phyloP scores from a whole-genome alignment of 192 early-diverging fungal genomes.

The Dissophora globulifera region DNA sequence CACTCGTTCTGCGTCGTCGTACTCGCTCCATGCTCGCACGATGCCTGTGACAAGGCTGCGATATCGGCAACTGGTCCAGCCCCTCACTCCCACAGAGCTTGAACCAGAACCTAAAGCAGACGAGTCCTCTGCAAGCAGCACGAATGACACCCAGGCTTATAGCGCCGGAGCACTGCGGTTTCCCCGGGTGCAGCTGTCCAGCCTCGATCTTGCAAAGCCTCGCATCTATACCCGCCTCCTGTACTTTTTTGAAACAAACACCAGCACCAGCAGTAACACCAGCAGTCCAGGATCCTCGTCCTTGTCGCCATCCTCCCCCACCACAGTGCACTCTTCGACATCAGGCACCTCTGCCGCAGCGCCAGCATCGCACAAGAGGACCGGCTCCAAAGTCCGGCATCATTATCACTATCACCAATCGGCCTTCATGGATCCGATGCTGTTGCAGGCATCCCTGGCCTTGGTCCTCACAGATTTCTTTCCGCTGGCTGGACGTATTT shows the following conservation, averaged over 20 bases:
- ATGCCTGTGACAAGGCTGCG: slow-evolving; percentile 27
- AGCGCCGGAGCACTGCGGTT: slow-evolving; percentile 6
- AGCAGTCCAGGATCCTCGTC: neutral
- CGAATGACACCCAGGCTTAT: neutral
- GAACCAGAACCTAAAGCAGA: slow-evolving; percentile 22
- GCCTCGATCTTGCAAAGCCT: slow-evolving; percentile 50
- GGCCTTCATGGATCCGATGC: slow-evolving; percentile 49
- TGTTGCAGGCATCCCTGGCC: slow-evolving; percentile 47
- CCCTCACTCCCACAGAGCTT: slow-evolving; percentile 44
- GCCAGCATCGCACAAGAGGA: slow-evolving; percentile 5
- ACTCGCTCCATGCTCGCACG: slow-evolving; percentile 5
- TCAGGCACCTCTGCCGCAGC: neutral
- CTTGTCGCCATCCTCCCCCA: too few relatives aligned
- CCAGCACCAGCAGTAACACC: slow-evolving; percentile 1
- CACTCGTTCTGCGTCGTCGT: slow-evolving; percentile 25
- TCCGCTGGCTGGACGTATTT: slow-evolving; percentile 43
- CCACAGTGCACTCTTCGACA: too few relatives aligned
- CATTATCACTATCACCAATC: slow-evolving; percentile 41
- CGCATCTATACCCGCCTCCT: slow-evolving; percentile 53
- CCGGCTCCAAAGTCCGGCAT: slow-evolving; percentile 23
- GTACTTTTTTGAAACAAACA: slow-evolving; percentile 49
- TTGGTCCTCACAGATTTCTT: slow-evolving; percentile 47
- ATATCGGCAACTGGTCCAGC: slow-evolving; percentile 41
- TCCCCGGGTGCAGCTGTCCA: slow-evolving; percentile 39
- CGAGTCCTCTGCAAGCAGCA: neutral